Conservation (phyloP, 75 land plant species). For the Cupressus sempervirens region DNA sequence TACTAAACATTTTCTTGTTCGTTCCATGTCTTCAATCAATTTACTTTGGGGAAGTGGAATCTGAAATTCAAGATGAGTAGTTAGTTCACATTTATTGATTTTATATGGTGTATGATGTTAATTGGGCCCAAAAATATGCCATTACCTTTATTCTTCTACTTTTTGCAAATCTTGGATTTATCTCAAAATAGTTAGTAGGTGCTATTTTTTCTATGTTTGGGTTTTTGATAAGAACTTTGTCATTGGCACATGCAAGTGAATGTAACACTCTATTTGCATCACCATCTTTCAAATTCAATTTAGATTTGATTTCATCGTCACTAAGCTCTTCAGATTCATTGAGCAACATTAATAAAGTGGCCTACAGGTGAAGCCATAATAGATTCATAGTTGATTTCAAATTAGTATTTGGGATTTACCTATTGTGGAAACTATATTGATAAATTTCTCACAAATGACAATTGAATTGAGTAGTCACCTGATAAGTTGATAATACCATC, state of each 20-base stretch:
- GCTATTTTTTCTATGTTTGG: constrained; percentile 2
- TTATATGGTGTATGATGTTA: background rate
- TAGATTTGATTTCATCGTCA: constrained; percentile 26
- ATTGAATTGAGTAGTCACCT: background rate
- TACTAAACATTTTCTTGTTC: constrained; percentile 33
- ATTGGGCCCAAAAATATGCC: background rate
- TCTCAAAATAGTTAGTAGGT: constrained; percentile 67
- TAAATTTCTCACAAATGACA: background rate
- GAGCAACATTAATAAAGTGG: constrained; percentile 1
- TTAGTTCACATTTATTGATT: too few species aligned
- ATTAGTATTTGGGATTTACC: background rate
- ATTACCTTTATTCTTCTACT: constrained; percentile 72
- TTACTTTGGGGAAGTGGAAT: constrained; percentile 87
- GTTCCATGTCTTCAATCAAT: constrained; percentile 88
- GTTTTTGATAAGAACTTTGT: constrained; percentile 3
- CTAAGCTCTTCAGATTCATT: too few species aligned
- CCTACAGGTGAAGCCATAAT: constrained; percentile 5
- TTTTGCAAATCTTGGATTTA: constrained; percentile 80
- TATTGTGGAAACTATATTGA: too few species aligned
- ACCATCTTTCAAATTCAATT: constrained; percentile 43
- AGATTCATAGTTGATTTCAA: background rate
- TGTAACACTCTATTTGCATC: constrained; percentile 66
- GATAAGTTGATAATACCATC: background rate
- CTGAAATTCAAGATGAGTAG: constrained; percentile 25
- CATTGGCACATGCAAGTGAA: constrained; percentile 81